Conservation (phyloP, 352 stramenopile species). For the Pythium coloratum region DNA sequence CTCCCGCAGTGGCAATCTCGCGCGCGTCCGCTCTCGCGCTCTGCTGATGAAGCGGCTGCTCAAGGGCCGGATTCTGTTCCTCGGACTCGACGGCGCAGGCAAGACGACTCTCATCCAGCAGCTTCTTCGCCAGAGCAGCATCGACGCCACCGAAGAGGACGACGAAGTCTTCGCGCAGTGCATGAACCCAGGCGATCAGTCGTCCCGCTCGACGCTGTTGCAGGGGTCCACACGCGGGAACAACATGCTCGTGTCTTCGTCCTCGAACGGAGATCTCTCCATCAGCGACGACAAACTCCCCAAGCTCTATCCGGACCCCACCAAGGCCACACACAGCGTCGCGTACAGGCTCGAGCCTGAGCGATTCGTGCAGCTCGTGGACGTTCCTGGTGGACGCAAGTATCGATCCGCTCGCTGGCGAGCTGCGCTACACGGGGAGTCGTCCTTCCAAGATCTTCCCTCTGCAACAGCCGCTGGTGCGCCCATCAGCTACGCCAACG, state of each 20-base stretch:
- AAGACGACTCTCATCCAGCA: constrained; percentile 61
- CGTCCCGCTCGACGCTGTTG: neutral
- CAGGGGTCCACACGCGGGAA: neutral
- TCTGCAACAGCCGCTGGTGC: neutral
- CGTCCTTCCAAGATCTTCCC: neutral
- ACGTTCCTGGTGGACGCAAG: constrained; percentile 39
- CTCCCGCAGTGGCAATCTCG: neutral
- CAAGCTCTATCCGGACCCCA: constrained; percentile 14
- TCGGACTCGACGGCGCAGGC: constrained; percentile 59
- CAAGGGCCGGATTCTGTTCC: constrained; percentile 43
- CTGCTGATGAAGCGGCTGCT: constrained; percentile 37
- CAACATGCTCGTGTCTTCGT: constrained; percentile 3
- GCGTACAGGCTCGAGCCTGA: constrained; percentile 44
- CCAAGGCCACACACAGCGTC: neutral
- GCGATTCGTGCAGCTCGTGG: constrained; percentile 46
- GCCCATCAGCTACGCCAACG: constrained; percentile 3
- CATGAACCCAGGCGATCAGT: neutral
- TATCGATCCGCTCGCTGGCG: constrained; percentile 23
- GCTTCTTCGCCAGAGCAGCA: constrained; percentile 31
- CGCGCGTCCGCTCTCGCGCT: constrained; percentile 24
- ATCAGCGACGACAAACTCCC: constrained; percentile 8
- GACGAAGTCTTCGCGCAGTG: neutral
- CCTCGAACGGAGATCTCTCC: constrained; percentile 11
- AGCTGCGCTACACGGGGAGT: neutral
- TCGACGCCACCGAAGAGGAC: constrained; percentile 24